A percentile compares a stretch with the other conserved stretches of the same genome.
Evolutionary conservation across 345 rosid species (phyloP).

Genomic region (Populus ilicifolia): DNA sequence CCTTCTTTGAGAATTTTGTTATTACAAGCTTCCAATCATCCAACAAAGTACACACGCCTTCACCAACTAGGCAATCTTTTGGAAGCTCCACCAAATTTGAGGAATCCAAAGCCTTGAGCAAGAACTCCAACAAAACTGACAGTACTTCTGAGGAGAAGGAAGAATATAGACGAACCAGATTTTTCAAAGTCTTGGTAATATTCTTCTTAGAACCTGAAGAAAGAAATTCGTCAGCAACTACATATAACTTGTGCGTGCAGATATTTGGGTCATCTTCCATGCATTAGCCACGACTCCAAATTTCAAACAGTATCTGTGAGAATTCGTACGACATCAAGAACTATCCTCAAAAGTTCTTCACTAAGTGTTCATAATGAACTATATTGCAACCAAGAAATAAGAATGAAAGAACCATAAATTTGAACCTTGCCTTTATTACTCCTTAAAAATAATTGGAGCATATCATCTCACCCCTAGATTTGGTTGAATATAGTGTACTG

Average conservation of each 20-base stretch:
- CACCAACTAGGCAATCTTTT: slow-evolving; percentile 28
- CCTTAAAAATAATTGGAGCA: neutral
- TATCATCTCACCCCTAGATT: slow-evolving; percentile 32
- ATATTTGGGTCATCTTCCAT: neutral
- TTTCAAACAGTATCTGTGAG: neutral
- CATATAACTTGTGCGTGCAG: slow-evolving; percentile 8
- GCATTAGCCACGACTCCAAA: neutral
- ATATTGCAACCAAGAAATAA: neutral
- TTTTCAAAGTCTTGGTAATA: slow-evolving; percentile 44
- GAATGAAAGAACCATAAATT: neutral
- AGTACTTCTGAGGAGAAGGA: slow-evolving; percentile 68
- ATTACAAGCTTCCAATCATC: slow-evolving; percentile 68
- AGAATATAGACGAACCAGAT: slow-evolving; percentile 54
- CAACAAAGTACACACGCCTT: slow-evolving; percentile 29
- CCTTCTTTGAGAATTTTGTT: slow-evolving; percentile 54
- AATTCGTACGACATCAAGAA: neutral
- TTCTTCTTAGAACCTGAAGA: slow-evolving; percentile 64
- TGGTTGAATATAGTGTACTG: slow-evolving; percentile 28
- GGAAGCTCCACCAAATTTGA: slow-evolving; percentile 36
- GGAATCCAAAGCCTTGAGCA: slow-evolving; percentile 51
- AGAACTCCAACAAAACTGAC: slow-evolving; percentile 57
- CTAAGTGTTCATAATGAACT: neutral
- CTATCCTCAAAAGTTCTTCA: neutral
- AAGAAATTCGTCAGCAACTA: slow-evolving; percentile 12
- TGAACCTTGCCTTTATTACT: neutral